A percentile compares a stretch with the other conserved stretches of the same genome.
These are phyloP conservation scores for Lactarius sanguifluus DNA, from an alignment of 768 basidiomycete species.

Conservation along the genomic window DNA sequence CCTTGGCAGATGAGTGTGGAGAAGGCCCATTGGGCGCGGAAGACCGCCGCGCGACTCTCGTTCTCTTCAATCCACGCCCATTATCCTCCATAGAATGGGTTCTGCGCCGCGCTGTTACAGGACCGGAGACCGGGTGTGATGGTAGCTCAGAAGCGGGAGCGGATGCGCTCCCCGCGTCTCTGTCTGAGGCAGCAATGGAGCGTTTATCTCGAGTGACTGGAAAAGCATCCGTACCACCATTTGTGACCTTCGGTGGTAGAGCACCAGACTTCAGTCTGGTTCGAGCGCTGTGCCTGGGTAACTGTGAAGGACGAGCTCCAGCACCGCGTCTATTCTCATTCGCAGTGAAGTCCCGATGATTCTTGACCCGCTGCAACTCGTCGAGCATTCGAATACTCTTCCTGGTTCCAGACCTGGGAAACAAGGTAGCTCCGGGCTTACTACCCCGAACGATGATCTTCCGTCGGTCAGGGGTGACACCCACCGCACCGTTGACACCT, in stretches of 20 bases:
- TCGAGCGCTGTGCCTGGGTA: not conserved
- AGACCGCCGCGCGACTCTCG: not conserved
- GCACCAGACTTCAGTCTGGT: not conserved
- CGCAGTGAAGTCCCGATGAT: not conserved
- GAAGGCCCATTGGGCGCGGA: not conserved
- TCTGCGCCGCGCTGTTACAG: not conserved
- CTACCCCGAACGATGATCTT: not conserved
- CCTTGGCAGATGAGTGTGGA: not conserved
- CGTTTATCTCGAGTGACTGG: not conserved
- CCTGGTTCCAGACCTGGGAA: not conserved
- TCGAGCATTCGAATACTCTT: no score
- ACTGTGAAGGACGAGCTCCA: no score
- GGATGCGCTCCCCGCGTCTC: not conserved
- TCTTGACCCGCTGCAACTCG: not conserved
- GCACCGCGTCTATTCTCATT: not conserved
- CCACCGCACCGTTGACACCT: not conserved
- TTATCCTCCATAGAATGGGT: not conserved
- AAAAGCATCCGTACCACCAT: not conserved
- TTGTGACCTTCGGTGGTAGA: not conserved
- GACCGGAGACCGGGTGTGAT: slow-evolving; percentile 1
- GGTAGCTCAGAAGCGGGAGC: not conserved
- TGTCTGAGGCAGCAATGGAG: not conserved
- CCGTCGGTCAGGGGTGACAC: not conserved
- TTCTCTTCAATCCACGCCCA: not conserved
- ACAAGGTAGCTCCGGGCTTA: not conserved